Evolutionary conservation across 1,139 yeast species (phyloP).

Genomic region (Petasospora rhodanensis): DNA sequence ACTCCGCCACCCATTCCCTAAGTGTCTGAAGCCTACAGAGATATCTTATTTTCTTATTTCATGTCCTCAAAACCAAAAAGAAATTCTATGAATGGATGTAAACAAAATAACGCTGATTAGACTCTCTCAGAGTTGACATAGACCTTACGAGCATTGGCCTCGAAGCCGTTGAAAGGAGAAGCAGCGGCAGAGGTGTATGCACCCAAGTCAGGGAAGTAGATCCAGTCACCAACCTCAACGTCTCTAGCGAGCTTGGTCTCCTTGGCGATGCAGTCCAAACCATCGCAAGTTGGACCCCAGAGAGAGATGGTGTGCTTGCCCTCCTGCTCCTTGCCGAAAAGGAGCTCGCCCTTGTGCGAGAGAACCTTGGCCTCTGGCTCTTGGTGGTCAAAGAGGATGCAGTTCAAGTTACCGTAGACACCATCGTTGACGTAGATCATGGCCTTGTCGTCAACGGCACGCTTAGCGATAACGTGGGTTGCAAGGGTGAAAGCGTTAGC

Average conservation of each 20-base stretch:
- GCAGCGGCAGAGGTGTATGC: conserved; percentile 95
- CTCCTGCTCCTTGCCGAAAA: conserved; percentile 33
- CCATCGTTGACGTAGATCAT: conserved; percentile 90
- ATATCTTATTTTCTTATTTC: too few species aligned
- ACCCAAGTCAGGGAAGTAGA: conserved; percentile 78
- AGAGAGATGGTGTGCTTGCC: conserved; percentile 49
- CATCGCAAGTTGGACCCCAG: conserved; percentile 99
- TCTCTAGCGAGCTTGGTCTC: conserved; percentile 50
- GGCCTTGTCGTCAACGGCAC: conserved; percentile 38
- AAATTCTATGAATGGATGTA: too few species aligned
- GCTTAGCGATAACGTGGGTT: conserved; percentile 77
- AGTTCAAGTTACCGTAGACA: conserved; percentile 91
- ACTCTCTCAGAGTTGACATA: conserved; percentile 51
- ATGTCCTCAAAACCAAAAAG: too few species aligned
- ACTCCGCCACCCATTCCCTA: too few species aligned
- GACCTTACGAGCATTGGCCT: conserved; percentile 52
- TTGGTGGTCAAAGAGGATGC: conserved; percentile 91
- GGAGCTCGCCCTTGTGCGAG: conserved; percentile 46
- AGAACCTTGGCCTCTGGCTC: conserved; percentile 66
- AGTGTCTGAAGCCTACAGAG: too few species aligned
- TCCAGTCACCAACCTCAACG: conserved; percentile 86
- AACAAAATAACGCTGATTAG: too few species aligned
- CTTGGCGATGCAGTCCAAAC: conserved; percentile 76
- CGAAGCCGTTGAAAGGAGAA: conserved; percentile 84
- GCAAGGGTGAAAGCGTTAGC: conserved; percentile 86